Base-by-base conservation (phyloP, 306 rosid species). In the Pterocarpus macrocarpus region DNA sequence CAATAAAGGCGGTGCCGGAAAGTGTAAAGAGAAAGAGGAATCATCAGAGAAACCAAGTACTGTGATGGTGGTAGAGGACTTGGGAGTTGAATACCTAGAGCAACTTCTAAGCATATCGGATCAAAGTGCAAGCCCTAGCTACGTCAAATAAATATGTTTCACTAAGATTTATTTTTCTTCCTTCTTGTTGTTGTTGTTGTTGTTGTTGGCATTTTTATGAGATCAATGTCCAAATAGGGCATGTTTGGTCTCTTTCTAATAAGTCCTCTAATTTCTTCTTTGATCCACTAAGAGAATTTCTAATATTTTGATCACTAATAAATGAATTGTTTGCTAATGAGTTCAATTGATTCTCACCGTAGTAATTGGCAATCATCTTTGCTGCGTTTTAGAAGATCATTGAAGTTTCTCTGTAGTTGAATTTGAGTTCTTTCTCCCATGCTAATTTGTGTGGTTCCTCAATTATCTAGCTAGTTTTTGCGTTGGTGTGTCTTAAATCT, bases 81-180 rank as follows among this genome's bases (percentile, higher is more conserved):
- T 91, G 80, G 97, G 97, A 43, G 89, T 71, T 38, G 97, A 91
- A 47, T 91, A 83, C 78, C 83, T 91, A 13, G 97, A 91, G 59
- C 81, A 90, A 11, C 94, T 91, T 71, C 59, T 90, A 78, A 76
- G 58, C n/a, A 39, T 79, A 0, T 84, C 81, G 0, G 73, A 67
- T 73, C 73, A 73, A 68, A 76, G 22, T 36, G 30, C 62, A 39
- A 50, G 65, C 64, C 14, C 78, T 34, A 49, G 2, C 34, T 12
- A 44, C 68, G 76, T 44, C 10, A 47, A 47, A 12, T 47, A 9
- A 9, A 55, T 55, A 55, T 55, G 28, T 55, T 52, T 38, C 8
- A 22, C 7, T 36, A 16, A 65, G 2, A 53, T 12, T 38, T 35
- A 1, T 28, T 14, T 8, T 38, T 38, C 8, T 59, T 61, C 8